These are phyloP conservation scores for Ogataea parapolymorpha DNA, from an alignment of 805 yeast genomes.

Conservation along the genomic window DNA sequence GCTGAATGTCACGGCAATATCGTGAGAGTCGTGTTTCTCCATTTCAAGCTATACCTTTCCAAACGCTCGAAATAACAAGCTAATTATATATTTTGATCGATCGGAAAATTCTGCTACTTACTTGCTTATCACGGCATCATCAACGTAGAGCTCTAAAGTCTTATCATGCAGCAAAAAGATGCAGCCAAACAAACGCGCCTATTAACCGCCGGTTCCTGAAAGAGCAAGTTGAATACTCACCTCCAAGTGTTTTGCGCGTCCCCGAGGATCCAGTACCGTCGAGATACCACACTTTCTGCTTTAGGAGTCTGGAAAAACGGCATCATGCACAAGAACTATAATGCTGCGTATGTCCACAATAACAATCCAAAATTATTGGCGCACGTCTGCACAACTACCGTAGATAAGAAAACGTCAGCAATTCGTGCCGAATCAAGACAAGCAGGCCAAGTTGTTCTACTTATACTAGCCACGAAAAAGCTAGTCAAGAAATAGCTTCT, in stretches of 20 bases:
- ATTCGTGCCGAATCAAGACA: background rate
- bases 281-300: constrained; percentile 1
- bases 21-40: constrained; percentile 9
- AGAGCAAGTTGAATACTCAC: constrained; percentile 1
- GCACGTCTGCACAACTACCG: background rate
- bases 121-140: too few species aligned
- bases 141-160: background rate
- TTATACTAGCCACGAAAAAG: background rate
- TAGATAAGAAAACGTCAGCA: background rate
- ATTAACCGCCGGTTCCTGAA: constrained; percentile 1
- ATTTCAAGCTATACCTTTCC: background rate
- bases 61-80: too few species aligned
- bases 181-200: background rate
- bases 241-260: background rate
- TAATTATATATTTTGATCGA: too few species aligned
- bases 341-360: background rate
- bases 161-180: background rate
- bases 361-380: background rate
- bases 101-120: too few species aligned
- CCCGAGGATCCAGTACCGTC: background rate
- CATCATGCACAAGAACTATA: constrained; percentile 5
- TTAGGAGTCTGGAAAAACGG: constrained; percentile 5
- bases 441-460: background rate
- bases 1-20: constrained; percentile 17
- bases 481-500: constrained; percentile 16